Evolutionary conservation across 164 flowering plant genomes (phyloP), one percentile per base, ranked within the genome.

Genomic region (Vitis rotundifolia): DNA sequence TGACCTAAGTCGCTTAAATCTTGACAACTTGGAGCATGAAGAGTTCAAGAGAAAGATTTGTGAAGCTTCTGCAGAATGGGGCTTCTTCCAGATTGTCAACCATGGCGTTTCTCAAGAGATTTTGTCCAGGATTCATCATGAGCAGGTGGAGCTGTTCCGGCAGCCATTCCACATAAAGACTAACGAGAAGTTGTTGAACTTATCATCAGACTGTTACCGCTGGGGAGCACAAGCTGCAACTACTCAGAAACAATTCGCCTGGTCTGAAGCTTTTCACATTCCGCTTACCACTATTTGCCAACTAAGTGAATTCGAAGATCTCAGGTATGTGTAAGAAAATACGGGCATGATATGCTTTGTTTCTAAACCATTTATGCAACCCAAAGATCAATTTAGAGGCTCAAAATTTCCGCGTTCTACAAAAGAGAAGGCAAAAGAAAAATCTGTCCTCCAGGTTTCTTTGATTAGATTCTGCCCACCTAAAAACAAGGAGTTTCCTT

Each of bases 211-310:
- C 16, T 82, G 84, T 71, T 93, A 93, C 73, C 84, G 94, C 0
- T 91, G 94, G 93, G 96, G 96, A 0, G 75, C 90, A 15, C 92
- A 90, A 1, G 55, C 70, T 1, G 91, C 96, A 9, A 85, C 86
- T 56, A 74, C 78, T 57, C 58, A 80, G 31, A 59, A 28, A 44
- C 93, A 91, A 67, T 73, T 91, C 8, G 78, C 85, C 6, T 93
- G 96, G 98, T 89, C 92, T 0, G 98, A 93, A 75, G 93, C 98
- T 3, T 88, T 89, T 68, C 96, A 91, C 63, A 80, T 93, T 0
- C 81, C 88, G 49, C 58, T 89, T 8, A 29, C 74, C 2, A 84
- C 83, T 64, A 56, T 80, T 57, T 69, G 76, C 5, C 61, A 57
- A 8, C 52, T 76, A 13, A 74, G 60, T 28, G 72, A 69, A 11